These are phyloP conservation scores for Eutypella sp. DNA, from an alignment of 2,329 filamentous ascomycete genomes.

Conservation along the genomic window DNA sequence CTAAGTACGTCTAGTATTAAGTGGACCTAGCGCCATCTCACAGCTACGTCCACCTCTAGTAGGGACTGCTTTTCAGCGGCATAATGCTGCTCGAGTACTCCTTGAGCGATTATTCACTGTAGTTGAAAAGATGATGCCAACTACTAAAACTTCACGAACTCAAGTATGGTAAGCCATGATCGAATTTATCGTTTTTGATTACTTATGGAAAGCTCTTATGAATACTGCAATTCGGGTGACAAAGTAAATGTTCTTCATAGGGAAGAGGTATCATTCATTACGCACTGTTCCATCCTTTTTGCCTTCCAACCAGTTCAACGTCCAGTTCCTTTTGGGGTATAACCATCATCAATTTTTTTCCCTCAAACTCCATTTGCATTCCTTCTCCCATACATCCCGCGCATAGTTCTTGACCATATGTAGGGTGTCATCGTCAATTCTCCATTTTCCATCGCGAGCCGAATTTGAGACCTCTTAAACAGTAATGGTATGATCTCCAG, in stretches of 20 bases:
- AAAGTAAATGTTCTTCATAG: background rate
- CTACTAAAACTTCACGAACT: no score
- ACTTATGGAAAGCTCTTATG: background rate
- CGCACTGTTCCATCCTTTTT: background rate
- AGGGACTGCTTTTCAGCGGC: no score
- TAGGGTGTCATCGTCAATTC: background rate
- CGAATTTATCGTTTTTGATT: background rate
- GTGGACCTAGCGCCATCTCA: no score
- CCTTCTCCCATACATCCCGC: background rate
- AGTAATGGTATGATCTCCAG: conserved; percentile 1
- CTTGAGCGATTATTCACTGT: no score
- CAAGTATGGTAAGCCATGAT: background rate
- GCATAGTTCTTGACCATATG: no score
- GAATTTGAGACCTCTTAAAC: background rate
- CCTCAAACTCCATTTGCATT: background rate
- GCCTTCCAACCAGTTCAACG: background rate
- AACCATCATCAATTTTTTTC: background rate
- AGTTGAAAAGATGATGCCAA: no score
- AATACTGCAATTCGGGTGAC: background rate
- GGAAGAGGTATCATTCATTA: background rate
- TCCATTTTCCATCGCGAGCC: no score
- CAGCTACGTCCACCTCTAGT: no score
- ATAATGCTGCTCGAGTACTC: no score
- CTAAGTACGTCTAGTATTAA: no score
- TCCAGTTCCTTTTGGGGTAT: background rate